Evolutionary conservation across 768 basidiomycete genomes (phyloP), one percentile per base, ranked within the genome.

Genomic region (Filobasidium wieringae): DNA sequence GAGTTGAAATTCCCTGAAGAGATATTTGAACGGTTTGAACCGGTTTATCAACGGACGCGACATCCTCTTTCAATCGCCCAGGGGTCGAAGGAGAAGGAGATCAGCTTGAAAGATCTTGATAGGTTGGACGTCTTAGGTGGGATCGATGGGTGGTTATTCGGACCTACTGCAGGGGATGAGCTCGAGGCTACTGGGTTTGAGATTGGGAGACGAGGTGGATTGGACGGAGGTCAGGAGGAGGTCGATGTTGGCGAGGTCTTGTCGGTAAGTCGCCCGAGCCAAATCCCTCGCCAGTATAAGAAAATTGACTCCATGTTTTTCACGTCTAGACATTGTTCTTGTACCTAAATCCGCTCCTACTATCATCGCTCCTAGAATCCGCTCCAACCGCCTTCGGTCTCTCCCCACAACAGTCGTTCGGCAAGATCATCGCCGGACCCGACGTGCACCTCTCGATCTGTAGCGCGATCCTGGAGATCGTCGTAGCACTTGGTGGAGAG

Each of bases 341-440:
- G 53, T 80, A 83, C 14, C 73, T 97, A n/a, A 82, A 90, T 64
- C 79, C 88, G 2, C 83, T 84, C 9, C 76, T 96, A 11, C 76
- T 89, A 1, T 84, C 88, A 22, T 84, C 86, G 1, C 88, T 89
- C 73, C 80, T 97, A 22, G 92, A 97, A 70, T 82, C 82, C 63
- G 88, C 88, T 4, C 88, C 92, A 1, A 69, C 80, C 14, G 86
- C 86, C 1, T 92, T 93, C 73, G 79, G 83, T 3, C 85, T 87
- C 0, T 80, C 66, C 22, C n/a, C n/a, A n/a, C 22, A 19, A 19
- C 14, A 27, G 14, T 47, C 43, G 29, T 9, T n/a, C 9, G 36
- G 36, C 9, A 41, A 15, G 11, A 27, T 43, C 39, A 3, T 39
- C 51, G n/a, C 36, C 55, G 14, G 37, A 52, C 51, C 41, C 26